Evolutionary conservation across 805 yeast species (phyloP), one percentile per base, ranked within the genome.

Genomic region (Yueomyces sp.): DNA sequence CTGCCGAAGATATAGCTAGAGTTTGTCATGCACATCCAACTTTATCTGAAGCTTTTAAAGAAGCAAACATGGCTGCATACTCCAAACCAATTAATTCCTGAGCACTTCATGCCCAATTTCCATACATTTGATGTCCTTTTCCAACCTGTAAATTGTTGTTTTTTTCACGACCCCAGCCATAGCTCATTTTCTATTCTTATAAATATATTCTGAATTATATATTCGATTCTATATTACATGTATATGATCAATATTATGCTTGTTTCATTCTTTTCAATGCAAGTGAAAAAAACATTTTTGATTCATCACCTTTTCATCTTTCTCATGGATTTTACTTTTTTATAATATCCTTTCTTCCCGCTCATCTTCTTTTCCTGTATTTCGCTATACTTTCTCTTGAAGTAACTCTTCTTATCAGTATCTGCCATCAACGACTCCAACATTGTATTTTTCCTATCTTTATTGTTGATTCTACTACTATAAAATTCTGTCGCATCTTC

Each of bases 21-120:
- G 85, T 86, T 38, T 90, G 96, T 67, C 98, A 92, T 61, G 97
- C 98, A 46, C 99, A 92, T 70, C 99, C 99, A 65, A 92, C 99
- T 36, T 73, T 92, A 54, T 74, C 95, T 29, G 99, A 92, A 74
- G 97, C 97, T 26, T 84, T 90, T 76, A 90, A 90, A 73, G 98
- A 92, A 73, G 97, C 96, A 55, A 94, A 94, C 55, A 72, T 86
- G 73, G 83, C 94, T 49, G 83, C 95, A 43, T 87, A 79, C 64
- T 90, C 75, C 62, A 86, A 88, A 73, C 85, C 97, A 62, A 76
- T 90, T 67, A 88, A 90, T 77, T 81, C 50, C 26, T 52, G 45
- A 44, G 1, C n/a, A 34, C 8, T 11, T 34, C n/a, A 34, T 11
- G 8, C n/a, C n/a, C 33, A 30, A 30, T 19, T 19, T 19, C 19